These are phyloP conservation scores for Fusarium concolor DNA, from an alignment of 2,329 filamentous ascomycete genomes.

Conservation along the genomic window DNA sequence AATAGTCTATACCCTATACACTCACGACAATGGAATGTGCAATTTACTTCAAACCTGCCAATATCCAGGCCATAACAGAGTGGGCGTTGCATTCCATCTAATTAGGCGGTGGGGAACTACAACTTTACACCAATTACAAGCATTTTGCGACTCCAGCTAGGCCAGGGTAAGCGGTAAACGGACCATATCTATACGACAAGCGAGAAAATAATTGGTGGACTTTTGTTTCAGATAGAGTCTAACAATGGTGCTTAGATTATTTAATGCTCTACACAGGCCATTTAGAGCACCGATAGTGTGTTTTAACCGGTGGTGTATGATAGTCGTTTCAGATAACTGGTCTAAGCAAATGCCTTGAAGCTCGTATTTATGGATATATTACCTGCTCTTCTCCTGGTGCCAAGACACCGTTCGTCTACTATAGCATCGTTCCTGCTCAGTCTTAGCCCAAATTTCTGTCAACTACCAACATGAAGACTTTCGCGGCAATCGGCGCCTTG, in stretches of 20 bases:
- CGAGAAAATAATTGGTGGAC: not conserved
- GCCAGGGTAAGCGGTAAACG: not conserved
- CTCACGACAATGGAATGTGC: too few species aligned
- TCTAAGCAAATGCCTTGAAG: too few species aligned
- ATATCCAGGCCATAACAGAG: too few species aligned
- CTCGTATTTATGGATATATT: not conserved
- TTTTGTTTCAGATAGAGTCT: not conserved
- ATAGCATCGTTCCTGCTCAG: not conserved
- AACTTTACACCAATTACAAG: too few species aligned
- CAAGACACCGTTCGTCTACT: not conserved
- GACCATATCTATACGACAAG: not conserved
- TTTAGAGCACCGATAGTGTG: not conserved
- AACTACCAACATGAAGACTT: not conserved
- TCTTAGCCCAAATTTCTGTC: not conserved
- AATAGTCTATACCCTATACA: too few species aligned
- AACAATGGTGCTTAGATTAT: not conserved
- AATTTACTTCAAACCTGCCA: too few species aligned
- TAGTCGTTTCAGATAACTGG: too few species aligned
- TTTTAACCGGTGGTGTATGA: too few species aligned
- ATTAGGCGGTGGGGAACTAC: too few species aligned
- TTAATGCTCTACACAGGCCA: not conserved
- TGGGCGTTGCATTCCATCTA: too few species aligned
- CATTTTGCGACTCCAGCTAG: too few species aligned
- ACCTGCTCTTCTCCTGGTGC: not conserved
- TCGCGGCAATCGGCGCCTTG: not conserved